A percentile compares a stretch with the other conserved stretches of the same genome.
Evolutionary conservation across 306 rosid species (phyloP).

Genomic region (Gynostemma pentaphyllum): DNA sequence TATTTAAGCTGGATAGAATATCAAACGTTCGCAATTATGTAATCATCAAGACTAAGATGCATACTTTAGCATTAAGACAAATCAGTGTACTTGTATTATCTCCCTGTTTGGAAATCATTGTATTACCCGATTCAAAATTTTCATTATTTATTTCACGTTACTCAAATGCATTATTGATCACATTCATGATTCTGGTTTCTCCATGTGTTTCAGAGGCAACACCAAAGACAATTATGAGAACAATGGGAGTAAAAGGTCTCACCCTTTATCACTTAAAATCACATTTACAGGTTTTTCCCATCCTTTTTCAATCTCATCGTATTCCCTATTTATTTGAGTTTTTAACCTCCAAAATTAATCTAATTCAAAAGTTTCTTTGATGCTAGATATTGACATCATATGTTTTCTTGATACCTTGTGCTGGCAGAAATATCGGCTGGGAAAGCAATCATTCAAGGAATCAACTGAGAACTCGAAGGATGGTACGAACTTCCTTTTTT

Average conservation of each 20-base stretch:
- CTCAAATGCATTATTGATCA: not conserved
- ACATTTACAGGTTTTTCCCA: conserved; percentile 45
- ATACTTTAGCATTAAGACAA: not conserved
- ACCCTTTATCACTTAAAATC: conserved; percentile 60
- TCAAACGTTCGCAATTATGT: not conserved
- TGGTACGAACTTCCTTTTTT: conserved; percentile 21
- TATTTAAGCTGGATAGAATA: not conserved
- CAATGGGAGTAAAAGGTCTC: conserved; percentile 57
- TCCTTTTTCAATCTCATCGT: too few species aligned
- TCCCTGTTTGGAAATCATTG: not conserved
- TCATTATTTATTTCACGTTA: not conserved
- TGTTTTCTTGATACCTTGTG: conserved; percentile 11
- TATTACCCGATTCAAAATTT: not conserved
- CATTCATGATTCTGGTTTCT: conserved; percentile 5
- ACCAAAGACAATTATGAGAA: conserved; percentile 49
- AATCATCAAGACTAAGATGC: not conserved
- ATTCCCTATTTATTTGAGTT: not conserved
- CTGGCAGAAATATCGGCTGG: conserved; percentile 45
- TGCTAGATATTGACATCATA: not conserved
- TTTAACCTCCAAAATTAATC: not conserved
- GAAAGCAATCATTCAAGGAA: conserved; percentile 50
- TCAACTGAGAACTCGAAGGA: conserved; percentile 36
- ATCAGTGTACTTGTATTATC: not conserved
- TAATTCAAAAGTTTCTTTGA: not conserved
- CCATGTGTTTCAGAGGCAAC: conserved; percentile 41